Evolutionary conservation across 2,329 filamentous ascomycete genomes (phyloP), one percentile per base, ranked within the genome.

Genomic region (Rutstroemia sydowiana): DNA sequence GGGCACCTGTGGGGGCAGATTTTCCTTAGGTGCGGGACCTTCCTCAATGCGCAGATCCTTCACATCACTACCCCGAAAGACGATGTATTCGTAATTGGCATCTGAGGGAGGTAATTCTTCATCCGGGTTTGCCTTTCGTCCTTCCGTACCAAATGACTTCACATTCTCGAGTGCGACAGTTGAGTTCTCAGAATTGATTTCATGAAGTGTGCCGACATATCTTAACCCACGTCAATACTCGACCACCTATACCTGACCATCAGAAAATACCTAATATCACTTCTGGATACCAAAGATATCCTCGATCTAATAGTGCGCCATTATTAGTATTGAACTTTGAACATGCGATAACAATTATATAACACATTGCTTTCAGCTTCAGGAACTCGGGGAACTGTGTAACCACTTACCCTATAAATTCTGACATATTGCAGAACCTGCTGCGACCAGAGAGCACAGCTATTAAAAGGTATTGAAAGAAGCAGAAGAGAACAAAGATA

Each of bases 111-210:
- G 73, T 53, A 95, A 87, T 71, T 95, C 91, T 58, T 95, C 87
- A 16, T 85, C 80, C 16, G 85, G 84, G 61, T 85, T 83, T 60
- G 78, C 81, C 66, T 85, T 85, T 59, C 93, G 88, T 52, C 90
- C 91, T 74, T 98, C 93, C 28, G 93, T 96, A 62, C 93, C 93
- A 67, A 85, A 95, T 3, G 92, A 97, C 58, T 84, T 82, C 68
- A 98, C 93, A 79, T 95, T 92, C 69, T 98, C 91, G 59, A 98
- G 83, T 39, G 93, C 95, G 65, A 98, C 95, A 59, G 93, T 97
- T 43, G 92, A 95, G 63, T 89, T 87, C 70, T 95, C 91, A 57
- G 92, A 95, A 72, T 96, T 96, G 79, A 98, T 98, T 70, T 96
- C 88, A 73, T 96, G 90, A 48, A 98, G 83, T 50, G 87, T 92